Conservation (phyloP, 305 asterid genomes). For the Withania somnifera region DNA sequence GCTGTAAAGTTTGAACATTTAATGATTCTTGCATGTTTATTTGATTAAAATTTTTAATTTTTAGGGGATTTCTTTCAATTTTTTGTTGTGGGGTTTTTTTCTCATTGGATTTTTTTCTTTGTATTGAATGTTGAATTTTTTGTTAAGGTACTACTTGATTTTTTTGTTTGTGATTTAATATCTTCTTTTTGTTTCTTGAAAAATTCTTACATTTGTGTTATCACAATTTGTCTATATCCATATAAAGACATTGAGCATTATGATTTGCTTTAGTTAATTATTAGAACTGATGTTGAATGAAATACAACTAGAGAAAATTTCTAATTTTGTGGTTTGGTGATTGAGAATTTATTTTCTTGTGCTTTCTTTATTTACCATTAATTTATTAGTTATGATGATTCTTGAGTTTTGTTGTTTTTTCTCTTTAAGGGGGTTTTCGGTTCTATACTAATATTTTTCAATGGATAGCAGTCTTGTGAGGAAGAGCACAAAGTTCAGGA, state of each 20-base stretch:
- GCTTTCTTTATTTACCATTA: neutral
- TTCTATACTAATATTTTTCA: slow-evolving; percentile 21
- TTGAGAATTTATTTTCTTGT: slow-evolving; percentile 1
- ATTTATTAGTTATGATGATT: neutral
- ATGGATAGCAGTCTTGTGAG: slow-evolving; percentile 16
- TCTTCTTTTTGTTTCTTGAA: too few relatives aligned
- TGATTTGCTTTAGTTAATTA: neutral
- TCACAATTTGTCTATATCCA: neutral
- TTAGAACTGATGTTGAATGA: neutral
- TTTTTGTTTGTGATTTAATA: too few relatives aligned
- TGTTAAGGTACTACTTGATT: too few relatives aligned
- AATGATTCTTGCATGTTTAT: slow-evolving; percentile 19
- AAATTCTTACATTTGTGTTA: slow-evolving; percentile 1
- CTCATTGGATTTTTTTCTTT: too few relatives aligned
- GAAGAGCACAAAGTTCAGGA: slow-evolving; percentile 6
- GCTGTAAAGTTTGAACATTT: neutral
- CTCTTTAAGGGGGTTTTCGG: slow-evolving; percentile 5
- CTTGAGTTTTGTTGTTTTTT: too few relatives aligned
- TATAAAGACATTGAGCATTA: neutral
- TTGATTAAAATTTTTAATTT: slow-evolving; percentile 27
- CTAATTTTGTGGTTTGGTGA: neutral
- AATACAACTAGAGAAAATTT: neutral
- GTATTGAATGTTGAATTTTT: too few relatives aligned
- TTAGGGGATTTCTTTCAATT: slow-evolving; percentile 13
- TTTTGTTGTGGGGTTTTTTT: slow-evolving; percentile 18